phyloP scores from a whole-genome alignment of 1,139 yeast genomes.

The Pichia sp. region DNA sequence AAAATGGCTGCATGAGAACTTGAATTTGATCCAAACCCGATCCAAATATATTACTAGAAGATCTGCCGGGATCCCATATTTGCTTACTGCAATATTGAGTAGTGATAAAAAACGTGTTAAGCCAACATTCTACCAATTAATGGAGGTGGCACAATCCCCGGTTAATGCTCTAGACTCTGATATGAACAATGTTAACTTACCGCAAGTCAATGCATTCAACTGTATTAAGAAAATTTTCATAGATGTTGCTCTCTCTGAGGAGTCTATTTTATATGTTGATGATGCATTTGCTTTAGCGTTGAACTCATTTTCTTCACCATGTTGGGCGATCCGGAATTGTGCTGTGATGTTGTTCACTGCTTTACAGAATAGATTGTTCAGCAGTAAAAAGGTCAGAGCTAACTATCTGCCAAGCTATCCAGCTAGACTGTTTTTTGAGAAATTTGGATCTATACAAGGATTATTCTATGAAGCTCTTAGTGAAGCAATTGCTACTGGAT shows the following conservation, averaged over 20 bases:
- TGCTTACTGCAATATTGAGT: slow-evolving; percentile 67
- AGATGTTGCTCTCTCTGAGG: slow-evolving; percentile 59
- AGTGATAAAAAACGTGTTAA: slow-evolving; percentile 47
- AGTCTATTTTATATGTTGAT: slow-evolving; percentile 51
- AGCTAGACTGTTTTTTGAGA: slow-evolving; percentile 64
- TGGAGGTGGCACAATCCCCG: slow-evolving; percentile 50
- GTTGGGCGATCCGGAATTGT: slow-evolving; percentile 89
- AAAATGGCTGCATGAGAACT: slow-evolving; percentile 53
- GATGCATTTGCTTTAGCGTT: slow-evolving; percentile 58
- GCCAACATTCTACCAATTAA: slow-evolving; percentile 47
- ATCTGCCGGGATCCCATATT: slow-evolving; percentile 85
- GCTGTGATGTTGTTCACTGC: slow-evolving; percentile 91
- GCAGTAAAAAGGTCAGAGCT: slow-evolving; percentile 41
- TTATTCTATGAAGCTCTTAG: slow-evolving; percentile 45
- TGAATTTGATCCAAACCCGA: slow-evolving; percentile 49
- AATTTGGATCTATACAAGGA: slow-evolving; percentile 49
- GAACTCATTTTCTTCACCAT: slow-evolving; percentile 53
- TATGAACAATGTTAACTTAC: slow-evolving; percentile 60
- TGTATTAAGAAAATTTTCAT: slow-evolving; percentile 70
- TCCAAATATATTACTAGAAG: slow-evolving; percentile 75
- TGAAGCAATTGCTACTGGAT: slow-evolving; percentile 33
- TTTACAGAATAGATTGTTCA: slow-evolving; percentile 73
- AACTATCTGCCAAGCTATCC: slow-evolving; percentile 24
- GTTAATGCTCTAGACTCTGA: slow-evolving; percentile 32
- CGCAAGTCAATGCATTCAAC: slow-evolving; percentile 92